Evolutionary conservation across 768 basidiomycete species (phyloP).

Genomic region (Xanthoconium stramineum): DNA sequence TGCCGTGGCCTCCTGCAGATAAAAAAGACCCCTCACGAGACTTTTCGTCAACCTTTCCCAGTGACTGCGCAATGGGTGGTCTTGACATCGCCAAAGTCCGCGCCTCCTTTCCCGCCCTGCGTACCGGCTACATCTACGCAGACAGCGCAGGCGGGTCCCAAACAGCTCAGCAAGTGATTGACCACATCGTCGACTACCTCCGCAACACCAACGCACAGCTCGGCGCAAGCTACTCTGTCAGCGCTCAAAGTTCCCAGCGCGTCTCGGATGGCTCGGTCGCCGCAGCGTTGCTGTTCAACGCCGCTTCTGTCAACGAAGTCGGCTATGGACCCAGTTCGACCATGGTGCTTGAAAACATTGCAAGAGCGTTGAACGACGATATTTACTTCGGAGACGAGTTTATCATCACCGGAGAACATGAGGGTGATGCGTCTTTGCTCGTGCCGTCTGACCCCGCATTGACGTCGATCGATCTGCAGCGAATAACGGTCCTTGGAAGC

Average conservation of each 20-base stretch:
- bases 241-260: conserved; percentile 50
- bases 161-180: conserved; percentile 50
- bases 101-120: conserved; percentile 60
- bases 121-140: conserved; percentile 59
- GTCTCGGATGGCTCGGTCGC: conserved; percentile 47
- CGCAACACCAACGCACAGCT: conserved; percentile 71
- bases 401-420: conserved; percentile 76
- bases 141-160: conserved; percentile 81
- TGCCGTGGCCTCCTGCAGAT: too few species aligned
- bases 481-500: conserved; percentile 76
- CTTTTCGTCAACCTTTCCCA: too few species aligned
- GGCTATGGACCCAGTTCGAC: conserved; percentile 68
- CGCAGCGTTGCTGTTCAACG: conserved; percentile 62
- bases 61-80: conserved; percentile 12
- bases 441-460: neutral
- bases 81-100: conserved; percentile 53
- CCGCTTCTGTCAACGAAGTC: conserved; percentile 58
- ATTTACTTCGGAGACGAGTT: conserved; percentile 66
- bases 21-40: too few species aligned
- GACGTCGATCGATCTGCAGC: conserved; percentile 38
- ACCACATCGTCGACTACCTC: conserved; percentile 65
- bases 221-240: conserved; percentile 65
- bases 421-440: conserved; percentile 45
- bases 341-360: conserved; percentile 65
- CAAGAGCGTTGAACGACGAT: conserved; percentile 54